These are phyloP conservation scores for Huntiella bhutanensis DNA, from an alignment of 2,329 filamentous ascomycete genomes.

Conservation along the genomic window DNA sequence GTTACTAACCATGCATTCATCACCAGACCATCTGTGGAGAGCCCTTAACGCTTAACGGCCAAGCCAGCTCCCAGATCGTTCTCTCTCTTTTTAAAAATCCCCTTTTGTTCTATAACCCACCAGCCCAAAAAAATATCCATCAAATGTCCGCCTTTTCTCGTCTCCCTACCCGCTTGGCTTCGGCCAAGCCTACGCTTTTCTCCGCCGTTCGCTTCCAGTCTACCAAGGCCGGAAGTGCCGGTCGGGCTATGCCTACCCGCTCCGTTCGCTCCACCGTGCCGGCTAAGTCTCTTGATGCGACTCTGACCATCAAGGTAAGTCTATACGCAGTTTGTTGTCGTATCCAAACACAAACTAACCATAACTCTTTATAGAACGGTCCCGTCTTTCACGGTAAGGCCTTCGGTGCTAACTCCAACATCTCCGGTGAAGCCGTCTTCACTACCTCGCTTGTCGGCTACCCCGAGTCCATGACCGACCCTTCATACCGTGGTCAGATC, in stretches of 20 bases:
- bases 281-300: slow-evolving; percentile 49
- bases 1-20: slow-evolving; percentile 9
- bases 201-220: slow-evolving; percentile 15
- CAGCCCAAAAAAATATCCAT: slow-evolving; percentile 10
- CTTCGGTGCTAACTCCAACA: slow-evolving; percentile 89
- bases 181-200: slow-evolving; percentile 18
- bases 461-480: slow-evolving; percentile 82
- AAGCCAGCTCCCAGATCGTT: slow-evolving; percentile 12
- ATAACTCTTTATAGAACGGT: slow-evolving; percentile 44
- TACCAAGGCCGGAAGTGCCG: slow-evolving; percentile 41
- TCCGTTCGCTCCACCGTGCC: slow-evolving; percentile 8
- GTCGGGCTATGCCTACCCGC: slow-evolving; percentile 35
- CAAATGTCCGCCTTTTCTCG: slow-evolving; percentile 22
- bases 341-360: too few relatives aligned
- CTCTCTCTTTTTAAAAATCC: slow-evolving; percentile 11
- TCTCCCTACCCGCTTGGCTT: slow-evolving; percentile 20
- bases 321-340: not conserved
- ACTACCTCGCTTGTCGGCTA: slow-evolving; percentile 96
- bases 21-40: slow-evolving; percentile 25
- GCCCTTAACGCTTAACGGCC: slow-evolving; percentile 14
- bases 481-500: slow-evolving; percentile 83
- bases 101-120: slow-evolving; percentile 3
- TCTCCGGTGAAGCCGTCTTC: slow-evolving; percentile 96
- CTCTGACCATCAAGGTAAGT: slow-evolving; percentile 73
- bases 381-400: slow-evolving; percentile 92